These are phyloP conservation scores for Pelargonium nanum DNA, from an alignment of 345 rosid genomes.

Conservation along the genomic window DNA sequence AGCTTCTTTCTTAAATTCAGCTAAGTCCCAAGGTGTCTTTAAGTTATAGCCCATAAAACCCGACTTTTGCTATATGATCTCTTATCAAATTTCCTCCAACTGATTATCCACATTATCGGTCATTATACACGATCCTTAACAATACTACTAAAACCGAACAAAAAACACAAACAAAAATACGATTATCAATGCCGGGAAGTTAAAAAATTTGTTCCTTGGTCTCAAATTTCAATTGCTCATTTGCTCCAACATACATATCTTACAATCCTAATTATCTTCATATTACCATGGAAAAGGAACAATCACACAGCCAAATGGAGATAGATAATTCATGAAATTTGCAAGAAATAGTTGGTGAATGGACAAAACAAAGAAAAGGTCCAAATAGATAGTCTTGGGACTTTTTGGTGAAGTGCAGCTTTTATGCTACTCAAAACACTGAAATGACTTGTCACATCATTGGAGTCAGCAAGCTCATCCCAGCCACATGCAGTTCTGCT, in stretches of 20 bases:
- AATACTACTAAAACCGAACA: no score
- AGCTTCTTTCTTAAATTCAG: constrained; percentile 11
- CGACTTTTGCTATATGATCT: constrained; percentile 8
- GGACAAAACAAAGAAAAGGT: no score
- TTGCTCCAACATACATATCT: no score
- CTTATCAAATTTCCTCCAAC: constrained; percentile 7
- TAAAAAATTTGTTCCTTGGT: no score
- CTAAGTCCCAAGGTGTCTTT: constrained; percentile 2
- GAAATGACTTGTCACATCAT: neutral
- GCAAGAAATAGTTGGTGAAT: neutral
- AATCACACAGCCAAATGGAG: no score
- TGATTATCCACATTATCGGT: constrained; percentile 3
- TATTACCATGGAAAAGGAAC: neutral
- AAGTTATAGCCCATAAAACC: constrained; percentile 18
- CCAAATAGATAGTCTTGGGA: neutral
- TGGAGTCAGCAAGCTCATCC: neutral
- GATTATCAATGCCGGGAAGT: no score
- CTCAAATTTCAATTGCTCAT: no score
- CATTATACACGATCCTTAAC: no score
- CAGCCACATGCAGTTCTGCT: neutral
- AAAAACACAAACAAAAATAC: no score
- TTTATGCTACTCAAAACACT: neutral
- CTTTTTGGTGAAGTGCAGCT: neutral
- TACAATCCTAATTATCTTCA: no score
- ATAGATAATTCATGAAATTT: no score